A percentile compares a stretch with the other conserved stretches of the same genome.
These are phyloP conservation scores for Beta lomatogona DNA, from an alignment of 179 eudicot species.

Conservation along the genomic window DNA sequence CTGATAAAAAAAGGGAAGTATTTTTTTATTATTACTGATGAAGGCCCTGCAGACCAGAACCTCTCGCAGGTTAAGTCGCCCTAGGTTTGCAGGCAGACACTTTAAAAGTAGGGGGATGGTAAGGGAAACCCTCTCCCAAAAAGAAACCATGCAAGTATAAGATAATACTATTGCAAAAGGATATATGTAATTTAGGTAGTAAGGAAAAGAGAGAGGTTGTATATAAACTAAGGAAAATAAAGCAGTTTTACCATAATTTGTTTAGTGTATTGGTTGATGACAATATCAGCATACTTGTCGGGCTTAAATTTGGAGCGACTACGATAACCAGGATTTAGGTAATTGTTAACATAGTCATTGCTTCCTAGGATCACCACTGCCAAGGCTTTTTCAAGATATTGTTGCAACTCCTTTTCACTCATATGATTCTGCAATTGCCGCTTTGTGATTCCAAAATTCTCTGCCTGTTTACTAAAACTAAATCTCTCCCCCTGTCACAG, in stretches of 20 bases:
- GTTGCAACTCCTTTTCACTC: constrained; percentile 39
- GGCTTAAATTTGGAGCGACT: constrained; percentile 52
- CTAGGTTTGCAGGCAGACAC: too few species aligned
- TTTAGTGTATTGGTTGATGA: constrained; percentile 51
- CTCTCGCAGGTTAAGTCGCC: too few species aligned
- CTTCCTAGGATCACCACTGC: constrained; percentile 66
- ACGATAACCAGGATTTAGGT: constrained; percentile 59
- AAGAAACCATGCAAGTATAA: too few species aligned
- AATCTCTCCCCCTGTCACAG: constrained; percentile 65
- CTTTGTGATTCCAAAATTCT: constrained; percentile 52
- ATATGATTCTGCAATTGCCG: constrained; percentile 41
- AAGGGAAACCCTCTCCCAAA: too few species aligned
- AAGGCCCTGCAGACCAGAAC: too few species aligned
- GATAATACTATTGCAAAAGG: too few species aligned
- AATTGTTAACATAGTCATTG: constrained; percentile 90
- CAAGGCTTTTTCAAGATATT: constrained; percentile 51
- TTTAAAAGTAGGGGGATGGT: too few species aligned
- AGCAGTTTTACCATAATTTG: constrained; percentile 50
- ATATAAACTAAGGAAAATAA: neutral
- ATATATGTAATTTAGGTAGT: too few species aligned
- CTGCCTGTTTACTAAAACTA: constrained; percentile 62
- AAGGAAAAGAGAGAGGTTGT: neutral
- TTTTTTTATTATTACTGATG: too few species aligned
- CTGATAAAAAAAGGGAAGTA: too few species aligned
- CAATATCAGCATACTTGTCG: constrained; percentile 58